Evolutionary conservation across 441 rosid genomes (phyloP).

Genomic region (Euphorbia neoarborescens): DNA sequence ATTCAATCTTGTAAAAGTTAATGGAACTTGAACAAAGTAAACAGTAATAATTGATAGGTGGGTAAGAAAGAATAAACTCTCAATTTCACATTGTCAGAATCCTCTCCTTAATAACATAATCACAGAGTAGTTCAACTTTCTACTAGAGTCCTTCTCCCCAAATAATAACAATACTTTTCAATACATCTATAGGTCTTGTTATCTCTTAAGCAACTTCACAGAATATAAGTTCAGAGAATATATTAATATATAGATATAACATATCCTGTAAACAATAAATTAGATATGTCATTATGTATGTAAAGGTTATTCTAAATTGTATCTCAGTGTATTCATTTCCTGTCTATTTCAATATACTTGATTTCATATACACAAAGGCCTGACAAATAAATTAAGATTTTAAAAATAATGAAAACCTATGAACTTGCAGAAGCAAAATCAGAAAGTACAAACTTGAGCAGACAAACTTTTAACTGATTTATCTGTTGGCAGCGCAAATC

Average conservation of each 20-base stretch:
- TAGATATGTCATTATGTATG: background rate
- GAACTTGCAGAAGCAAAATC: slow-evolving; percentile 3
- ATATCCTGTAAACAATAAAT: background rate
- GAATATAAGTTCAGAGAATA: background rate
- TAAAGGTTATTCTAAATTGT: background rate
- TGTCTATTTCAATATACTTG: background rate
- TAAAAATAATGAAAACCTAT: background rate
- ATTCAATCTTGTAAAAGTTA: background rate
- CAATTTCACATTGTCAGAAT: background rate
- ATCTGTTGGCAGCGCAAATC: slow-evolving; percentile 26
- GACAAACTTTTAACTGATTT: slow-evolving; percentile 11
- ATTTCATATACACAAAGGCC: background rate
- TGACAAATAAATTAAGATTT: background rate
- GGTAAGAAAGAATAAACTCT: background rate
- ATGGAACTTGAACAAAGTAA: background rate
- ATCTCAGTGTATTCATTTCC: background rate
- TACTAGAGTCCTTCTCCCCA: background rate
- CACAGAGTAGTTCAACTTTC: no score
- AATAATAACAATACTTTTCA: background rate
- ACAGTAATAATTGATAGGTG: background rate
- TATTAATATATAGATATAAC: background rate
- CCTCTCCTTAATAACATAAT: background rate
- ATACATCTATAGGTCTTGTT: no score
- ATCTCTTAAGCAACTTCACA: background rate
- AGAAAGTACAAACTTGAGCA: background rate